Percentiles rank a stretch among this genome's conserved stretches.
Evolutionary conservation across 208 protist species (phyloP).

Genomic region (Tetramitus jugosus): DNA sequence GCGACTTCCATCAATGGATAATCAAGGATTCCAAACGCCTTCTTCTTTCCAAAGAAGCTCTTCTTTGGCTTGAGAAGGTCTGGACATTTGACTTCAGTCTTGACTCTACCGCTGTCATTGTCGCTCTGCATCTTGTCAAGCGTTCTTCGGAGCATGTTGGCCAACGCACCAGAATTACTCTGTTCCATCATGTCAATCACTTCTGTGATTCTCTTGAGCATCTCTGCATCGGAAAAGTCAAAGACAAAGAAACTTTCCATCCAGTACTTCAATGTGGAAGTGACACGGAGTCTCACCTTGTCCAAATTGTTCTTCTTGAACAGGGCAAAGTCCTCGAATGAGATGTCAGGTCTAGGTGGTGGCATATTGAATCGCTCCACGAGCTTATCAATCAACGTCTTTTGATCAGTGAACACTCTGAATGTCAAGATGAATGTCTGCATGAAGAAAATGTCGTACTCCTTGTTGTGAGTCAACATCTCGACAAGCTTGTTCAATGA

Average conservation of each 20-base stretch:
- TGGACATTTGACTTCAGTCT: background rate
- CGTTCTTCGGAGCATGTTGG: background rate
- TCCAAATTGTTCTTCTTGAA: slow-evolving; percentile 2
- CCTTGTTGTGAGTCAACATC: background rate
- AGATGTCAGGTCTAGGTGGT: background rate
- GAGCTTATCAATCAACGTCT: background rate
- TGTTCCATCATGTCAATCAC: background rate
- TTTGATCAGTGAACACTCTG: background rate
- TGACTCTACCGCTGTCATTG: background rate
- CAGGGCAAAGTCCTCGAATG: background rate
- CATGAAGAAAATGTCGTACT: slow-evolving; percentile 18
- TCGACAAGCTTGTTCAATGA: slow-evolving; percentile 19
- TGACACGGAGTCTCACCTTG: slow-evolving; percentile 9
- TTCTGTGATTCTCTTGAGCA: background rate
- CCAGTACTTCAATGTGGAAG: slow-evolving; percentile 21
- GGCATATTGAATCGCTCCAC: slow-evolving; percentile 14
- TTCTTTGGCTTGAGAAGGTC: background rate
- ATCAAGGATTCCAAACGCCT: background rate
- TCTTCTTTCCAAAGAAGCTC: background rate
- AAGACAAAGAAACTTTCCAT: slow-evolving; percentile 25
- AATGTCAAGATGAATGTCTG: slow-evolving; percentile 23
- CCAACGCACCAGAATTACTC: background rate
- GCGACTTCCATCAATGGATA: slow-evolving; percentile 9
- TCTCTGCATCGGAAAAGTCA: slow-evolving; percentile 17
- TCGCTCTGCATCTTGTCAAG: background rate